Conservation (phyloP, 768 basidiomycete genomes). For the Lactifluus pinguis region DNA sequence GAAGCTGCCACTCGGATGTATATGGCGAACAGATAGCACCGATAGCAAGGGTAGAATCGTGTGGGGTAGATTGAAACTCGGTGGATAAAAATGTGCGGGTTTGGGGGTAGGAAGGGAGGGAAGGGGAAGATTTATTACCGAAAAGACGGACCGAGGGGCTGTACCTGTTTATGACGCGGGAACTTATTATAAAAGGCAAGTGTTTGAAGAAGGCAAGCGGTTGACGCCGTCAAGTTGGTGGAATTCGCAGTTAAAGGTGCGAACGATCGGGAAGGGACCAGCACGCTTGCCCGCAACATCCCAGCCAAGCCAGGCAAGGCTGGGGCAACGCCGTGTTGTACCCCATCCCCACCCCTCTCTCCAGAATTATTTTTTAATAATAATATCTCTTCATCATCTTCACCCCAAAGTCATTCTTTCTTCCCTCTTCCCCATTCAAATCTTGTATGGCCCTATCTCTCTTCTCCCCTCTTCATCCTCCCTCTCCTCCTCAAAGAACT, state of each 20-base stretch:
- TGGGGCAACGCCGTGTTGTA: neutral
- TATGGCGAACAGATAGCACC: neutral
- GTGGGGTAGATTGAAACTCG: neutral
- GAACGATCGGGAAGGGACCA: neutral
- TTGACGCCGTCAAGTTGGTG: neutral
- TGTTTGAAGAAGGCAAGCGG: neutral
- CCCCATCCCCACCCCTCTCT: neutral
- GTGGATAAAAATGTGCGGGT: no score
- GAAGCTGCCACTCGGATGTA: neutral
- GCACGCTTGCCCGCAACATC: neutral
- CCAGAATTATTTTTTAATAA: neutral
- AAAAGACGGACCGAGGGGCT: neutral
- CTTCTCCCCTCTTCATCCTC: conserved; percentile 5
- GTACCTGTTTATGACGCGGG: neutral
- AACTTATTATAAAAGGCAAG: neutral
- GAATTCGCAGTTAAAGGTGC: neutral
- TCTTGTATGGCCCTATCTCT: conserved; percentile 12
- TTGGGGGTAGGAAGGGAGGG: no score
- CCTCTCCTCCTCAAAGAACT: conserved; percentile 1
- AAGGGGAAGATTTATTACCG: neutral
- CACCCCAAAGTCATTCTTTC: neutral
- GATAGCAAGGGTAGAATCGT: neutral
- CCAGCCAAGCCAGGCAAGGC: neutral
- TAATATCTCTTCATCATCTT: neutral
- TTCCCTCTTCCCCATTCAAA: neutral